Conservation (phyloP, 257 asterid species). For the Nicotiana benthamiana region DNA sequence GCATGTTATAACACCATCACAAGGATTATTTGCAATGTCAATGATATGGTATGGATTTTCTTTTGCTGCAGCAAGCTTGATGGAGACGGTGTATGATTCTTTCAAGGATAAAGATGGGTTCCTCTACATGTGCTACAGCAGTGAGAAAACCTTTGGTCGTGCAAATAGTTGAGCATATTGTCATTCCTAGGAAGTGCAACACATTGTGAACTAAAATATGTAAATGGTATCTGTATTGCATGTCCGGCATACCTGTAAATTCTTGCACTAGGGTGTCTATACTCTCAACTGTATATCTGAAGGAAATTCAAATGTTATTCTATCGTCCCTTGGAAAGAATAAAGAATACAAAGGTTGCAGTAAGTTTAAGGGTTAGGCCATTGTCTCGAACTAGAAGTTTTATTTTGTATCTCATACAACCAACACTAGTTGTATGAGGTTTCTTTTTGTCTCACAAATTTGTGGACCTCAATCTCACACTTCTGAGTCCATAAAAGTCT, state of each 20-base stretch:
- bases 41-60: background rate
- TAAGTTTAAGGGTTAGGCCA: background rate
- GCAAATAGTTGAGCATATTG: background rate
- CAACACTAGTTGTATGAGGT: too few species aligned
- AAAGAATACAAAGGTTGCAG: background rate
- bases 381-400: background rate
- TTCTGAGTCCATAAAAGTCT: too few species aligned
- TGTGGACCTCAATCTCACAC: too few species aligned
- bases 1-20: background rate
- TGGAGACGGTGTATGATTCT: slow-evolving; percentile 58
- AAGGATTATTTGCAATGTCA: background rate
- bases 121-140: slow-evolving; percentile 95
- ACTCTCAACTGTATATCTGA: background rate
- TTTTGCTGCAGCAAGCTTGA: slow-evolving; percentile 58
- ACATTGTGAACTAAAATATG: background rate
- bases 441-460: too few species aligned
- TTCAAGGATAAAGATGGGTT: slow-evolving; percentile 83
- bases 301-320: background rate
- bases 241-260: background rate
- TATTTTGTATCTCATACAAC: too few species aligned
- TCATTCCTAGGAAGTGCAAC: background rate
- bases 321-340: background rate
- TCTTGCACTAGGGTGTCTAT: background rate
- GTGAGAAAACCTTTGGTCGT: slow-evolving; percentile 81
- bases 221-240: background rate